Base-by-base conservation (phyloP, 768 basidiomycete genomes). In the Lyophyllum semitale region DNA sequence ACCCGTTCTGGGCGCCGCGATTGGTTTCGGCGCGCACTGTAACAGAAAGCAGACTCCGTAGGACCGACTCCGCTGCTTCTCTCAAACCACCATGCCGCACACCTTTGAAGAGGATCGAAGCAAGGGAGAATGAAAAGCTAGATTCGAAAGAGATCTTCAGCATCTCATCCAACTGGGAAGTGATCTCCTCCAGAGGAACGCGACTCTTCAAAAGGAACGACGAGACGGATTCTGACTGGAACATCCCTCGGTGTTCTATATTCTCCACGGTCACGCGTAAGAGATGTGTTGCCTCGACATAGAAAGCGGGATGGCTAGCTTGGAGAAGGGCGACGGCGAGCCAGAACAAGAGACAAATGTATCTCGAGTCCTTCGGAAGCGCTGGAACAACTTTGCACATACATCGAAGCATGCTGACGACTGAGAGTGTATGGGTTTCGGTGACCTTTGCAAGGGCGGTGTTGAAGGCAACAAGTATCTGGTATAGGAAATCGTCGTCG, bases 401-500 rank as follows among this genome's bases (percentile, higher is more conserved):
- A 71, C 92, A 94, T 48, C 91, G 84, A 23, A 96, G 81, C 89
- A 97, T 96, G 72, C 88, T 90, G 59, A 91, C 84, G 22, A 95
- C 83, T 0, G 91, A 80, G 42, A 81, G 73, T 0, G 86, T 85
- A 63, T 91, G 87, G 18, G 80, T 77, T 62, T 89, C 87, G 27
- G 81, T 83, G n/a, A 85, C 79, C 61, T 86, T 84, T 9, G 71
- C 67, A 17, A 96, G 72, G 0, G 90, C 88, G 0, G 81, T 86
- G 59, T 83, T 84, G 69, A 95, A 86, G 0, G 95, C 92, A 6
- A 95, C 89, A 8, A 95, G 82, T 71, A 96, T 93, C 66, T 97
- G 95, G 63, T 95, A 96, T 50, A 96, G 76, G 60, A 95, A 84
- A 66, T 97, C 95, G 58, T 95, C 95, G 59, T 97, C 95, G 38